Base-by-base conservation (phyloP, 257 asterid species). In the Lavandula angustifolia region DNA sequence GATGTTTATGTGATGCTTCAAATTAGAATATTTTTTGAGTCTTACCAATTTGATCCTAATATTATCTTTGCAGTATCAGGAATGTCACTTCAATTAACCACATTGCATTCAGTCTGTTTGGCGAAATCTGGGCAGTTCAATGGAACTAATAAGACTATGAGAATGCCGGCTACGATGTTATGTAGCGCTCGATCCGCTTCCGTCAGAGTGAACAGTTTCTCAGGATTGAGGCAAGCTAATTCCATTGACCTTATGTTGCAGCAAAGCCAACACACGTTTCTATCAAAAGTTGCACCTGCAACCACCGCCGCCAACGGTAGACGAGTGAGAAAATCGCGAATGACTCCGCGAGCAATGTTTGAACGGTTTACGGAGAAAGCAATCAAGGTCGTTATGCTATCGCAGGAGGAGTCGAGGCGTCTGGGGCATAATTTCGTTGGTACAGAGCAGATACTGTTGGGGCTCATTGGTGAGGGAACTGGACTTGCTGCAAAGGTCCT, bases 301-400 rank as follows among this genome's bases (percentile, higher is more conserved):
- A 63, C 80, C 52, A 60, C 80, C 42, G 0, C 42, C 41, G 63
- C 67, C 41, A 63, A 64, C 40, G 62, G 71, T 48, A 81, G 79
- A 69, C 78, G 75, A 58, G 78, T 80, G 57, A 82, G 62, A 37
- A 80, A 78, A 53, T 48, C 73, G 54, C 79, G 94, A 16, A 68
- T 75, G 67, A 79, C 70, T 9, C 91, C 95, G 31, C 80, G 82
- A 55, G 96, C 96, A 56, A 92, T 92, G 96, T 92, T 89, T 65
- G 98, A 92, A 79, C 95, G 98, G 48, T 92, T 92, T 74, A 92
- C 98, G 0, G 98, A 92, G 70, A 92, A 92, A 64, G 96, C 98
- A 43, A 92, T 92, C 44, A 92, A 92, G 66, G 98, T 89, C 33
- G 80, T 92, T 53, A 92, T 92, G 96, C 96, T 92, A 70, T 94